phyloP scores from a whole-genome alignment of 2,329 filamentous ascomycete genomes.

The Plenodomus biglobosus region DNA sequence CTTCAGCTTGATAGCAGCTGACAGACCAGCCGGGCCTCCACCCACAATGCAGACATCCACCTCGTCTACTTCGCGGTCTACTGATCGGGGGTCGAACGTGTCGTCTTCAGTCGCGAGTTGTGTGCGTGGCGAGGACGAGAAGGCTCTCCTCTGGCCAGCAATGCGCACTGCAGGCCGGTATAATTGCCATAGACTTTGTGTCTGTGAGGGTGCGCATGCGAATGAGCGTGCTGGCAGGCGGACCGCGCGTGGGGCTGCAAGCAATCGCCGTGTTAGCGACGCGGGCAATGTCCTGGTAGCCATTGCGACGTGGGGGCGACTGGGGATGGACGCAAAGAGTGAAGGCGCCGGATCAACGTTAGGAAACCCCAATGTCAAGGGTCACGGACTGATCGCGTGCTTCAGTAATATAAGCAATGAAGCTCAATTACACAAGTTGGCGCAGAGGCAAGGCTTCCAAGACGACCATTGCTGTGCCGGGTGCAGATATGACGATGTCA shows the following conservation, averaged over 20 bases:
- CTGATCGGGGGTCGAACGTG: slow-evolving; percentile 49
- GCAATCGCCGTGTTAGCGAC: slow-evolving; percentile 30
- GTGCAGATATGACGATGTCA: slow-evolving; percentile 22
- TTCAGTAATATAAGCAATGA: not conserved
- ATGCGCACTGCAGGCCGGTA: slow-evolving; percentile 40
- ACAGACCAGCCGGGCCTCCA: slow-evolving; percentile 90
- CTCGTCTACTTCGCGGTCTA: slow-evolving; percentile 87
- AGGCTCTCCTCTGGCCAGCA: slow-evolving; percentile 42
- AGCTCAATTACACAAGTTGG: slow-evolving; percentile 7
- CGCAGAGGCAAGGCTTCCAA: slow-evolving; percentile 11
- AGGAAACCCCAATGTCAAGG: not conserved
- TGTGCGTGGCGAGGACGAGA: slow-evolving; percentile 37
- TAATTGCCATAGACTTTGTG: slow-evolving; percentile 17
- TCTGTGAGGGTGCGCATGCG: slow-evolving; percentile 16
- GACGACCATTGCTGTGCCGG: slow-evolving; percentile 19
- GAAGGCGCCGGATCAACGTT: not conserved
- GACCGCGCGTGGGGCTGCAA: slow-evolving; percentile 17
- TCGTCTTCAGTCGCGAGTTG: slow-evolving; percentile 44
- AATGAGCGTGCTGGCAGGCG: slow-evolving; percentile 24
- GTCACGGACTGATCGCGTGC: not conserved
- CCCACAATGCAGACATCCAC: slow-evolving; percentile 98
- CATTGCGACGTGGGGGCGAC: slow-evolving; percentile 26
- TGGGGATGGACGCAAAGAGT: not conserved
- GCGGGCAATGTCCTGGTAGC: slow-evolving; percentile 34
- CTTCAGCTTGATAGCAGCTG: slow-evolving; percentile 91